phyloP scores from a whole-genome alignment of 352 stramenopile genomes.

The Globisporangium iwayamae region DNA sequence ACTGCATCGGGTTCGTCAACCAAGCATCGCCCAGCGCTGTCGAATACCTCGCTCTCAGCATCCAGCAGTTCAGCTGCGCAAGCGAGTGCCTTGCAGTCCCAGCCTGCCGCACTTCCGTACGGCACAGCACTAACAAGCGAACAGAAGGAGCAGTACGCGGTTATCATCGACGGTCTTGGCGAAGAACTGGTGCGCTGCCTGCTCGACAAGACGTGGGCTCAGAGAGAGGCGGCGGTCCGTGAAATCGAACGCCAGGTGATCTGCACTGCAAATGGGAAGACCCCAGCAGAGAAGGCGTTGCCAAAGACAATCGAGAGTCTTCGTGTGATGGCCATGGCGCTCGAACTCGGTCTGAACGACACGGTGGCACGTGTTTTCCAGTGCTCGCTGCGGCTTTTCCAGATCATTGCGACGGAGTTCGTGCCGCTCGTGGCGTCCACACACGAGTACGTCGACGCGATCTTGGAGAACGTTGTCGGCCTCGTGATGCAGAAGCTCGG shows the following conservation, averaged over 20 bases:
- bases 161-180: conserved; percentile 56
- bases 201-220: conserved; percentile 77
- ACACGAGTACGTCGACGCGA: conserved; percentile 51
- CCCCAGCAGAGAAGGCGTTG: conserved; percentile 37
- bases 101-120: conserved; percentile 55
- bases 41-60: conserved; percentile 50
- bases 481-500: conserved; percentile 71
- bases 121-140: conserved; percentile 61
- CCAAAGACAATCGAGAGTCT: conserved; percentile 59
- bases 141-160: conserved; percentile 45
- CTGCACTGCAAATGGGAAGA: conserved; percentile 44
- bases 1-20: conserved; percentile 75
- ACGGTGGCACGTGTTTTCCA: conserved; percentile 78
- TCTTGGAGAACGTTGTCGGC: conserved; percentile 52
- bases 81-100: conserved; percentile 22
- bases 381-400: conserved; percentile 66
- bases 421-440: conserved; percentile 44
- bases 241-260: conserved; percentile 71
- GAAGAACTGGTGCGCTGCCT: conserved; percentile 75
- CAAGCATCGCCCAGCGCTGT: conserved; percentile 66
- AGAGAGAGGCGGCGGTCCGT: conserved; percentile 66
- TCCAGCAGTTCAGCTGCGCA: conserved; percentile 18
- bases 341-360: conserved; percentile 72
- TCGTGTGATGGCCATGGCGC: conserved; percentile 45
- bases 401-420: conserved; percentile 71